Base-by-base conservation (phyloP, 192 early-diverging fungal species). In the Pilobolus umbonatus region DNA sequence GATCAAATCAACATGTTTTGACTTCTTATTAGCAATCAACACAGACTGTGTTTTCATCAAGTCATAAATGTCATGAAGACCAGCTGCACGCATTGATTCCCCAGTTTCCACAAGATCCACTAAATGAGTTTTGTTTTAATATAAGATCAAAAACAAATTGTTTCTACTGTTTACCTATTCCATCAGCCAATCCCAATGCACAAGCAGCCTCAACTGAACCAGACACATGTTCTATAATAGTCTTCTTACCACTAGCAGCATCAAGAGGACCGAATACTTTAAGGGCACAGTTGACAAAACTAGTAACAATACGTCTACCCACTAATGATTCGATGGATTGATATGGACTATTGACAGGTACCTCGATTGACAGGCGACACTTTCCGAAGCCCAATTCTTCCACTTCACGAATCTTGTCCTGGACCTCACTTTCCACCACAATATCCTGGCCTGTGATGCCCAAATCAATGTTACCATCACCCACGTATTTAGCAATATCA, bases 401-500 rank as follows among this genome's bases (percentile, higher is more conserved):
- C 39, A 91, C 73, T 62, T 88, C 79, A 1, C 75, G 72, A 48
- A 82, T 67, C 46, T 88, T 87, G 34, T 89, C 84, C 34, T 85
- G 61, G 4, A 80, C 83, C 38, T 81, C 81, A 5, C 82, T 81
- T 69, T 98, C 96, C 17, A 83, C 81, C 15, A 95, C 83, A 77
- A 97, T 95, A 66, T 98, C 96, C 69, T 94, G 82, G 14, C 96
- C 96, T 0, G 95, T 98, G 57, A 98, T 96, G 6, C 96, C 96
- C 26, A 98, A 56, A 66, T 98, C 96, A 12, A 97, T 88, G 66
- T 92, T 91, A 31, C 96, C 96, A 49, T 91, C 88, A 42, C 83
- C 95, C 31, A 98, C 92, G 58, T 89, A 98, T 44, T 95, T 89
- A 32, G 94, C 85, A 66, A 98, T 98, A 69, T 98, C 95, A 6